phyloP scores from a whole-genome alignment of 192 early-diverging fungal genomes.

The Linnemannia hyalina region DNA sequence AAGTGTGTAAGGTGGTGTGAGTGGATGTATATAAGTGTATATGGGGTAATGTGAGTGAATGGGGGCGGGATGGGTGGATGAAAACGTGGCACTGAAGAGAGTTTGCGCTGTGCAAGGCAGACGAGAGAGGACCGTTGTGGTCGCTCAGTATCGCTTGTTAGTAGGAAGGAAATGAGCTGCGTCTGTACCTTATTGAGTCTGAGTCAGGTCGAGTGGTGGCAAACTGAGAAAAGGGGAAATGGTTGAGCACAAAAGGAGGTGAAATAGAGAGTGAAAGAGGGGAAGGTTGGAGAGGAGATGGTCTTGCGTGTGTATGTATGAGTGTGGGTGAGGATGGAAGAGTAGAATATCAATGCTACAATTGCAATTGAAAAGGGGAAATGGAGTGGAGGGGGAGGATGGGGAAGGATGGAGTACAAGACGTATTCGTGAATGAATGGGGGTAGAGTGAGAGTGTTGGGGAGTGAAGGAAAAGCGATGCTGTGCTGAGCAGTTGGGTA shows the following conservation, averaged over 20 bases:
- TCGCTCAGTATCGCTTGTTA: neutral
- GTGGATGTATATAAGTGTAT: neutral
- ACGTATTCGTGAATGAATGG: slow-evolving; percentile 12
- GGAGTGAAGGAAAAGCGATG: neutral
- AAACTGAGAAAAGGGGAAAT: neutral
- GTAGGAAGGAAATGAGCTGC: neutral
- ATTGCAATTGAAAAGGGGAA: slow-evolving; percentile 1
- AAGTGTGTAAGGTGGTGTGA: neutral
- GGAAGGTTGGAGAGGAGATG: neutral
- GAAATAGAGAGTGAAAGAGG: neutral
- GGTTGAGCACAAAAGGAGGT: slow-evolving; percentile 4
- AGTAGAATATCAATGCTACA: slow-evolving; percentile 5
- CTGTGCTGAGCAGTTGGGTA: slow-evolving; percentile 8
- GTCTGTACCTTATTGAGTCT: neutral
- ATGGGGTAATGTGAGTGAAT: neutral
- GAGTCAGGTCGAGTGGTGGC: neutral
- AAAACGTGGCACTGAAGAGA: slow-evolving; percentile 7
- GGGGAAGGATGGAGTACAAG: neutral
- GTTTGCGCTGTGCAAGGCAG: slow-evolving; percentile 1
- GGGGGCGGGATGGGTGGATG: neutral
- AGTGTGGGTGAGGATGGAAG: neutral
- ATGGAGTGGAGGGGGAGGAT: neutral
- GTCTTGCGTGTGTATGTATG: neutral
- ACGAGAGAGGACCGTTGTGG: neutral
- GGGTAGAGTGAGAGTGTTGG: neutral